Evolutionary conservation across 1,284 basidiomycete species (phyloP).

Genomic region (Cryptococcus sp.): DNA sequence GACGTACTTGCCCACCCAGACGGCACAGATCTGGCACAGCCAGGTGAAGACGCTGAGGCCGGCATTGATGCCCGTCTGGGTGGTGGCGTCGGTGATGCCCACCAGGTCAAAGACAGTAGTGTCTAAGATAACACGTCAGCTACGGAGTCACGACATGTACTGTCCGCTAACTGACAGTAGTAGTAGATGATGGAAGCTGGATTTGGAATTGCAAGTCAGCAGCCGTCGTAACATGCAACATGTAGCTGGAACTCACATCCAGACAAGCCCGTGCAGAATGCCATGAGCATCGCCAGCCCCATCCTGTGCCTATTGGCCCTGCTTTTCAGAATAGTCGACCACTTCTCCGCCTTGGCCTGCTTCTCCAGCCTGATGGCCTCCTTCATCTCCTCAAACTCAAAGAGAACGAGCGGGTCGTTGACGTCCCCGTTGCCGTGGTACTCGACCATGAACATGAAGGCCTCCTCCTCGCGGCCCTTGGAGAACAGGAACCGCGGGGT

Average conservation of each 20-base stretch:
- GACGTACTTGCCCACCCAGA: conserved; percentile 36
- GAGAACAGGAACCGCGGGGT: conserved; percentile 46
- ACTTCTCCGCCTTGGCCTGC: conserved; percentile 44
- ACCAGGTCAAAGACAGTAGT: conserved; percentile 43
- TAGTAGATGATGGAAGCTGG: conserved; percentile 48
- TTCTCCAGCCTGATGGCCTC: conserved; percentile 68
- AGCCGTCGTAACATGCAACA: too few relatives aligned
- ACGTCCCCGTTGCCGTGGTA: conserved; percentile 70
- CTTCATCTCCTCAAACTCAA: conserved; percentile 76
- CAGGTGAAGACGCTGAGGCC: conserved; percentile 49
- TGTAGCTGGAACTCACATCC: conserved; percentile 14
- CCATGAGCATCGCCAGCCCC: conserved; percentile 46
- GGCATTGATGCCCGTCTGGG: conserved; percentile 50
- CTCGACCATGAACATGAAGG: conserved; percentile 70
- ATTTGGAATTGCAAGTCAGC: background rate
- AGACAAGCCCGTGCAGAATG: conserved; percentile 39
- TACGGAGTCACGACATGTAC: background rate
- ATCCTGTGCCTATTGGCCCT: conserved; percentile 42
- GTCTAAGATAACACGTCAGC: conserved; percentile 18
- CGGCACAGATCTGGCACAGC: conserved; percentile 44
- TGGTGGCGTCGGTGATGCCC: conserved; percentile 47
- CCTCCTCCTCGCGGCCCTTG: conserved; percentile 58
- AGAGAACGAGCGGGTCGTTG: conserved; percentile 63
- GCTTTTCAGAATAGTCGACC: conserved; percentile 40
- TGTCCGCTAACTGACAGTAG: conserved; percentile 44